These are phyloP conservation scores for Setaria italica DNA, from an alignment of 202 grass and related monocot species.

Conservation along the genomic window DNA sequence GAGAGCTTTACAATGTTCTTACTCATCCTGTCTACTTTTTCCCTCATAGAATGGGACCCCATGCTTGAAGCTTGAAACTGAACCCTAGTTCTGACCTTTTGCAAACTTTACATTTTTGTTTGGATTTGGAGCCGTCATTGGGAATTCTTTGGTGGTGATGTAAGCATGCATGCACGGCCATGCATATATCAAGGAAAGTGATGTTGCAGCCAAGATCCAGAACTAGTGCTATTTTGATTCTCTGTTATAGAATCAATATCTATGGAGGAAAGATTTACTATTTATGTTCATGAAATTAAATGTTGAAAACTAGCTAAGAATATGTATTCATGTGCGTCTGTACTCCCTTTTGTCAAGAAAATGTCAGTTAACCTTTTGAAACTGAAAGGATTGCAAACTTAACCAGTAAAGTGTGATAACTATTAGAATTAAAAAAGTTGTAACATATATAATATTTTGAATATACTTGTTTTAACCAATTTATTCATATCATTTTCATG, in stretches of 20 bases:
- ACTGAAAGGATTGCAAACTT: not conserved
- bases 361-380: no score
- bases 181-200: constrained; percentile 32
- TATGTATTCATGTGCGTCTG: not conserved
- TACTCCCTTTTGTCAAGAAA: no score
- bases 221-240: constrained; percentile 48
- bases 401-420: not conserved
- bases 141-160: constrained; percentile 45
- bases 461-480: not conserved
- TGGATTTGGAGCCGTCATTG: constrained; percentile 35
- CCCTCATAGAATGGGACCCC: constrained; percentile 50
- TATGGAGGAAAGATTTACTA: not conserved
- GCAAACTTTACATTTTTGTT: constrained; percentile 27
- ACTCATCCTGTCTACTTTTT: constrained; percentile 64
- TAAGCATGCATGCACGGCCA: constrained; percentile 35
- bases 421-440: not conserved
- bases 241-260: constrained; percentile 39
- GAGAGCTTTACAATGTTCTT: constrained; percentile 68
- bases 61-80: constrained; percentile 38
- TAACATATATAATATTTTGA: not conserved
- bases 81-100: constrained; percentile 49
- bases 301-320: not conserved
- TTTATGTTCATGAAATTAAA: not conserved
- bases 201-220: constrained; percentile 36
- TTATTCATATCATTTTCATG: not conserved